These are phyloP conservation scores for Colletotrichum sp. DNA, from an alignment of 2,329 filamentous ascomycete species.

Conservation along the genomic window DNA sequence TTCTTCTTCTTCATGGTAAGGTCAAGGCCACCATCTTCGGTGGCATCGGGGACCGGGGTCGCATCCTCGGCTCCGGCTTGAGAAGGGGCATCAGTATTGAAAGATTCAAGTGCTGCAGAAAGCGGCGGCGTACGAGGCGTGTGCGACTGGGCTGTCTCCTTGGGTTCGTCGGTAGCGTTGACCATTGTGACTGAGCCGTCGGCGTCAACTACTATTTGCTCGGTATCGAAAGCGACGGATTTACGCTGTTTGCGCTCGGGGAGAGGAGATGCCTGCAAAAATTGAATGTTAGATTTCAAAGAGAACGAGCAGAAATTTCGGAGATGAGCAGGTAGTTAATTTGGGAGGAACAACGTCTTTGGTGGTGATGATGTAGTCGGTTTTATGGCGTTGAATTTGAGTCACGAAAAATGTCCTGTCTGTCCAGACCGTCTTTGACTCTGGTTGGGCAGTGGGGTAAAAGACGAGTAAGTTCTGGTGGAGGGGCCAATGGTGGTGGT, in stretches of 20 bases:
- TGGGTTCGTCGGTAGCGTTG: conserved; percentile 74
- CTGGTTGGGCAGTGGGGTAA: conserved; percentile 17
- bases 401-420: conserved; percentile 15
- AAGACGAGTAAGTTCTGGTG: conserved; percentile 10
- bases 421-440: conserved; percentile 12
- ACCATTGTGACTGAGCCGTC: conserved; percentile 84
- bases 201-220: conserved; percentile 84
- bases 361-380: background rate
- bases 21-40: conserved; percentile 61
- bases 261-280: conserved; percentile 23
- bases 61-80: conserved; percentile 43
- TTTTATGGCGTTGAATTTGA: background rate
- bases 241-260: conserved; percentile 79
- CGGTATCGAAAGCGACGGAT: conserved; percentile 91
- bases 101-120: conserved; percentile 57
- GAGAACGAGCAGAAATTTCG: background rate
- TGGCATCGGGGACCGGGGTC: conserved; percentile 44
- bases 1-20: conserved; percentile 74
- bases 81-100: conserved; percentile 53
- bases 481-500: conserved; percentile 9
- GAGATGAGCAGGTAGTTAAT: background rate
- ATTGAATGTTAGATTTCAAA: conserved; percentile 6
- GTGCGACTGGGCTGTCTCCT: conserved; percentile 83
- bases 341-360: conserved; percentile 6
- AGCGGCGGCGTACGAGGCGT: conserved; percentile 68